Percentiles rank a stretch among this genome's conserved stretches.
Evolutionary conservation across 805 yeast genomes (phyloP).

Genomic region (Candida ipomoeae): DNA sequence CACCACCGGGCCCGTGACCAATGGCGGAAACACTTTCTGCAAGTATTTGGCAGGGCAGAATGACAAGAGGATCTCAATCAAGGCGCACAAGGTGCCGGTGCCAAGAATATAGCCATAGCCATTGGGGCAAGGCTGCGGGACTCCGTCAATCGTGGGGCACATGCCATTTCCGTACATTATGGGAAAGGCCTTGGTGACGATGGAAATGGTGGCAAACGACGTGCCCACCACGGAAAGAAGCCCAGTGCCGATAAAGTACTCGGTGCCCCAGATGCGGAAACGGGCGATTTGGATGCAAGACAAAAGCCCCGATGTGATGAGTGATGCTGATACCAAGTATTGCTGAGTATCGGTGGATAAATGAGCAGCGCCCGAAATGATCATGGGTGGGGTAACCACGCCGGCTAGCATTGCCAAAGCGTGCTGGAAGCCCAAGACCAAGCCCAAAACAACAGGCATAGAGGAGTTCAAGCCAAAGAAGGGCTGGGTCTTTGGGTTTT

Average conservation of each 20-base stretch:
- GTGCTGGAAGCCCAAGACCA: conserved; percentile 12
- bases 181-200: conserved; percentile 10
- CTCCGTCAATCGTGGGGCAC: conserved; percentile 8
- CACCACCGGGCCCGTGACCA: conserved; percentile 14
- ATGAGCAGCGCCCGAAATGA: conserved; percentile 9
- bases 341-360: conserved; percentile 2
- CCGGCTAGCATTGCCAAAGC: conserved; percentile 16
- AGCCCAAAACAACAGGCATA: conserved; percentile 12
- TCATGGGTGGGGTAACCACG: conserved; percentile 12
- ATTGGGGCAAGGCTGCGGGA: conserved; percentile 10
- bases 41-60: conserved; percentile 9
- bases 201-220: conserved; percentile 11
- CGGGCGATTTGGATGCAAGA: conserved; percentile 10
- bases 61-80: conserved; percentile 7
- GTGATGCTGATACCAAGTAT: conserved; percentile 13
- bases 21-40: conserved; percentile 10
- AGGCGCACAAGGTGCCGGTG: conserved; percentile 8
- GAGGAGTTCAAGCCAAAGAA: conserved; percentile 11
- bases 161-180: conserved; percentile 9
- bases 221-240: conserved; percentile 14
- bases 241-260: conserved; percentile 12
- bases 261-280: conserved; percentile 8
- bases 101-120: conserved; percentile 10
- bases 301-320: conserved; percentile 9
- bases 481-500: conserved; percentile 11